Evolutionary conservation across 2,329 filamentous ascomycete species (phyloP), one percentile per base, ranked within the genome.

Genomic region (Dothistroma pini): DNA sequence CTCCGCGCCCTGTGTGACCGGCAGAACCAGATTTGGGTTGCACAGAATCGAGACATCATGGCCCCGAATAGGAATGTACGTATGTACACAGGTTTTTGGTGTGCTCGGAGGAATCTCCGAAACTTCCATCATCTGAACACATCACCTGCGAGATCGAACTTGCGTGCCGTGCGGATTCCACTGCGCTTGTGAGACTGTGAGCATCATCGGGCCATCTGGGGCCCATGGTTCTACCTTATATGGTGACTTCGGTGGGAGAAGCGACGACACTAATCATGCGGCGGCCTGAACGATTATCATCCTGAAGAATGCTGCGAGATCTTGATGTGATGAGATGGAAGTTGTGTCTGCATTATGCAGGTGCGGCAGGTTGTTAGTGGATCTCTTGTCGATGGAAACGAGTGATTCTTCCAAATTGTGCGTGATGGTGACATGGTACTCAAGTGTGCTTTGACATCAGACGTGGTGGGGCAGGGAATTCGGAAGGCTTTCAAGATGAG

Each of bases 301-400:
- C 16, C n/a, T n/a, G 41, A 44, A 19, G 41, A 14, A 8, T n/a
- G 14, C 16, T 44, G 1, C 5, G 41, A 44, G 1, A 44, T 44
- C 41, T 19, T 14, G 41, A 1, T 44, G 41, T 44, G 41, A 44
- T 44, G n/a, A 9, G 3, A 44, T 44, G 14, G 41, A 29, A 5
- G 57, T 57, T 64, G 48, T 64, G 63, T 56, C 59, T 62, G 21
- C 63, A 58, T 32, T 63, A 56, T 47, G 52, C 38, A 14, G 56
- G 54, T 16, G 6, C 25, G 25, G 25, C 25, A 38, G 34, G 34
- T 11, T 38, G 34, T 16, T 38, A 7, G 34, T 38, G 34, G 34
- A 38, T 6, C 16, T 6, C 16, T 19, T 19, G 41, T 44, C n/a
- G 41, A 19, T 44, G 25, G 6, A 29, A 29, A 29, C 3, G 25